These are phyloP conservation scores for Gymnopilus dilepis DNA, from an alignment of 768 basidiomycete species.

Conservation along the genomic window DNA sequence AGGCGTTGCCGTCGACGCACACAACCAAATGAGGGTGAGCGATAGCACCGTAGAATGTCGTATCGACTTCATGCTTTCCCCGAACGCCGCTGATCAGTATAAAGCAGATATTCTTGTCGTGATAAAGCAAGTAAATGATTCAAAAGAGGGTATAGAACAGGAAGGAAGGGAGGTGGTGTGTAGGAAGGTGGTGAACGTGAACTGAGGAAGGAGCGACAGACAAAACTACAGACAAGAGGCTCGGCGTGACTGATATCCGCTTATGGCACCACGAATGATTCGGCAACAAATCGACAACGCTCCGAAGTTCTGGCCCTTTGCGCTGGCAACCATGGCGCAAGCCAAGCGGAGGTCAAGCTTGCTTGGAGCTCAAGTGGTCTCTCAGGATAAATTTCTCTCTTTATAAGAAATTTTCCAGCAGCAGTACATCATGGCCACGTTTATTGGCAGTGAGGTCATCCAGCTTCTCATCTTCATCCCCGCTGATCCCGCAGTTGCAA, in stretches of 20 bases:
- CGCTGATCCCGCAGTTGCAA: too few species aligned
- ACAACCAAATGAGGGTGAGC: constrained; percentile 27
- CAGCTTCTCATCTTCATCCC: too few species aligned
- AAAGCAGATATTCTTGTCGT: neutral
- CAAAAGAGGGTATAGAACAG: constrained; percentile 9
- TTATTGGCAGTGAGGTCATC: too few species aligned
- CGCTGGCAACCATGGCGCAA: too few species aligned
- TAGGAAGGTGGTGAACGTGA: constrained; percentile 7
- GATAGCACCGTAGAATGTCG: constrained; percentile 23
- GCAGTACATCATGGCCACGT: too few species aligned
- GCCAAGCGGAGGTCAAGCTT: too few species aligned
- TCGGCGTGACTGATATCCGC: constrained; percentile 18
- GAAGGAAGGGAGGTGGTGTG: constrained; percentile 3
- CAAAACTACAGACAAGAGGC: neutral
- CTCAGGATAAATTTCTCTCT: too few species aligned
- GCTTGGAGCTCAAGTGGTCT: too few species aligned
- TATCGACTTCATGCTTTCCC: constrained; percentile 12
- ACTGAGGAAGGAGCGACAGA: neutral
- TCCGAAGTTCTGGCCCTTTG: too few species aligned
- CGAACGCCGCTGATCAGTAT: neutral
- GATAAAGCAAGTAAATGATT: neutral
- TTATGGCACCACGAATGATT: neutral
- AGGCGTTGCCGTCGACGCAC: constrained; percentile 3
- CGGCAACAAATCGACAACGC: constrained; percentile 3
- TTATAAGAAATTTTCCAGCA: too few species aligned